Evolutionary conservation across 2,329 filamentous ascomycete species (phyloP).

Genomic region (Neonectria coccinea): DNA sequence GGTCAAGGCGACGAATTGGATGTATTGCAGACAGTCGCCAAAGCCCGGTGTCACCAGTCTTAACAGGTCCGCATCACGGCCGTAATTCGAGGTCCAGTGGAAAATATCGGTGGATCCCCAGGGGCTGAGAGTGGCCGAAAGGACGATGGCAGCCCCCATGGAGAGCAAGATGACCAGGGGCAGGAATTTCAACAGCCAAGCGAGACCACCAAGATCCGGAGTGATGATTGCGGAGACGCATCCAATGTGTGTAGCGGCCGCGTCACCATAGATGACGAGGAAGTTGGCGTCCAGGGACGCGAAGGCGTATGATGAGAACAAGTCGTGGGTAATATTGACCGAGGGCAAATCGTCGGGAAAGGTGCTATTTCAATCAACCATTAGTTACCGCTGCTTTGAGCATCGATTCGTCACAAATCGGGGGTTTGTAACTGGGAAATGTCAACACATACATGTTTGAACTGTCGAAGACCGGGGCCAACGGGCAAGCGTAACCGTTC

Average conservation of each 20-base stretch:
- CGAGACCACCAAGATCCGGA: constrained; percentile 79
- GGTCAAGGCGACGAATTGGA: constrained; percentile 90
- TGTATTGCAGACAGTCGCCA: constrained; percentile 95
- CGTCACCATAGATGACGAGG: constrained; percentile 80
- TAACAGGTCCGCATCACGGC: constrained; percentile 90
- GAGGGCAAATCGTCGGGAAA: constrained; percentile 69
- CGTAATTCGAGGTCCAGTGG: constrained; percentile 98
- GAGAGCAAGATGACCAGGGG: constrained; percentile 83
- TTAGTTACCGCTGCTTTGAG: constrained; percentile 16
- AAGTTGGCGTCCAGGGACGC: constrained; percentile 82
- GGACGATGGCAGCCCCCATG: constrained; percentile 83
- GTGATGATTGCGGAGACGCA: constrained; percentile 88
- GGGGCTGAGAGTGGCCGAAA: constrained; percentile 88
- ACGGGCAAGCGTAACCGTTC: constrained; percentile 75
- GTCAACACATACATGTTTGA: constrained; percentile 52
- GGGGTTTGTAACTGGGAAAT: too few species aligned
- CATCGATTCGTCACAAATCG: not conserved
- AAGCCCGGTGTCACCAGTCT: constrained; percentile 95
- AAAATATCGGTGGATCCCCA: constrained; percentile 95
- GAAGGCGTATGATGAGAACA: constrained; percentile 88
- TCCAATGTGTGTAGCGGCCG: constrained; percentile 71
- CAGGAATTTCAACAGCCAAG: constrained; percentile 78
- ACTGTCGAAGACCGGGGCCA: constrained; percentile 76
- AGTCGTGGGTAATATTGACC: constrained; percentile 78
- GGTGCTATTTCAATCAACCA: constrained; percentile 42